Conservation (phyloP, 176 grass and related monocot species). For the Elaeis guineensis region DNA sequence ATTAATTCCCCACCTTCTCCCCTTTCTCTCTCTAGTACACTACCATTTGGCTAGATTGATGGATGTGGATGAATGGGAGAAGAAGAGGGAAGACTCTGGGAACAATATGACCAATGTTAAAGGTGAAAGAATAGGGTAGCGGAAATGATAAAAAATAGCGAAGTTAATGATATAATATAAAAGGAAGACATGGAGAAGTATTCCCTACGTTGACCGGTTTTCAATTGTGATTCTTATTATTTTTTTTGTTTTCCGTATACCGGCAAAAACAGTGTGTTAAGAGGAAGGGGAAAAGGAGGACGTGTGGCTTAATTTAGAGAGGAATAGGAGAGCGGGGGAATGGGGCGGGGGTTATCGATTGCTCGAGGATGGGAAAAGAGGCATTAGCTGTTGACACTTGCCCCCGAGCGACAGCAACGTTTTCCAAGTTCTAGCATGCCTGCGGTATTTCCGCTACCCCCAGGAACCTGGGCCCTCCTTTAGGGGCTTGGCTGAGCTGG, state of each 20-base stretch:
- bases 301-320: background rate
- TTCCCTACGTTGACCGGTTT: conserved; percentile 72
- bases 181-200: conserved; percentile 47
- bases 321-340: background rate
- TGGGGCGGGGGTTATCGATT: conserved; percentile 19
- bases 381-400: conserved; percentile 44
- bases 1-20: background rate
- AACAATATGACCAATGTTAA: conserved; percentile 28
- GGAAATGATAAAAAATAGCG: conserved; percentile 19
- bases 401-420: conserved; percentile 17
- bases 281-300: conserved; percentile 1
- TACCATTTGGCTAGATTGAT: conserved; percentile 15
- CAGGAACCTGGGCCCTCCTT: conserved; percentile 15
- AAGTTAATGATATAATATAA: conserved; percentile 34
- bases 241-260: background rate
- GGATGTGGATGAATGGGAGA: conserved; percentile 37
- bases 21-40: conserved; percentile 19
- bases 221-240: background rate
- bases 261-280: conserved; percentile 4
- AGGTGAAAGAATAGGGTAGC: conserved; percentile 8
- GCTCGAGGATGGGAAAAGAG: conserved; percentile 31
- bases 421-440: conserved; percentile 4
- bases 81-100: conserved; percentile 17
- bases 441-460: background rate
- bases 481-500: conserved; percentile 16